Conservation (phyloP, 2,329 filamentous ascomycete genomes). For the Colletotrichum ledebouriae region DNA sequence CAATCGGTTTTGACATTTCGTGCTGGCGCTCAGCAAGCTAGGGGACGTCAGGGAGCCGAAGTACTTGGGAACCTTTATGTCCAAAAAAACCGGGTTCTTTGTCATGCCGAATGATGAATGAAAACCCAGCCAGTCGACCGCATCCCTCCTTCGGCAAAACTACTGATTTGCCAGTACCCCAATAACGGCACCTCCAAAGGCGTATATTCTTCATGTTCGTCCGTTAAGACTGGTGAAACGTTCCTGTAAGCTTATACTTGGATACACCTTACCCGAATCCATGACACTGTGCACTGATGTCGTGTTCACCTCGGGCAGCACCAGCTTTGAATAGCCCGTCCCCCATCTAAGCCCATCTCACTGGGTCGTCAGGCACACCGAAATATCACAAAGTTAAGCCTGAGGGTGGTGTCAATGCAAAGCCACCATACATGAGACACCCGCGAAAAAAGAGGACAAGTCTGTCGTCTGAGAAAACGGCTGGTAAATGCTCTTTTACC, state of each 20-base stretch:
- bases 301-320: not conserved
- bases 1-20: no score
- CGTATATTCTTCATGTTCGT: constrained; percentile 14
- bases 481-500: constrained; percentile 19
- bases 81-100: no score
- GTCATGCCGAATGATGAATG: no score
- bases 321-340: not conserved
- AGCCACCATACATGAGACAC: constrained; percentile 10
- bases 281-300: constrained; percentile 17
- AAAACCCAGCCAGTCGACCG: not conserved
- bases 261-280: constrained; percentile 22
- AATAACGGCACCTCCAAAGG: not conserved
- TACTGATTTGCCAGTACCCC: not conserved
- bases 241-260: constrained; percentile 19
- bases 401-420: constrained; percentile 25
- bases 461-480: not conserved
- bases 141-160: constrained; percentile 4
- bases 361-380: not conserved
- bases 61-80: not conserved
- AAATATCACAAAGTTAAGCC: constrained; percentile 5
- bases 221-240: constrained; percentile 24
- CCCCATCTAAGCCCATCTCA: not conserved
- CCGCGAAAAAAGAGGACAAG: not conserved
- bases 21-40: no score
- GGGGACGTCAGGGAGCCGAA: constrained; percentile 2